Base-by-base conservation (phyloP, 148 eudicot genomes). In the Cornus controversa region DNA sequence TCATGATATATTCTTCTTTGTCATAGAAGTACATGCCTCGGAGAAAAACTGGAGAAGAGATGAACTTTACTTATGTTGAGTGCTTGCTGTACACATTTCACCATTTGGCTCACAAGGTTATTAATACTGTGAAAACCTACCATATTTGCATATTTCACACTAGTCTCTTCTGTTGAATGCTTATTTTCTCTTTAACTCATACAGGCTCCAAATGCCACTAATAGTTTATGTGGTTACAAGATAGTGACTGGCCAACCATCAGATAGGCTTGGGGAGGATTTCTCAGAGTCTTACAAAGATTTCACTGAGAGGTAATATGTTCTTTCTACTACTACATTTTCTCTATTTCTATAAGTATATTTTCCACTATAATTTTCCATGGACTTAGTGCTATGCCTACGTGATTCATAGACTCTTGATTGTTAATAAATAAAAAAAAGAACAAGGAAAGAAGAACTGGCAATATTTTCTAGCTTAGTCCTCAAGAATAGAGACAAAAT, bases 221-320 rank as follows among this genome's bases (percentile, higher is more conserved):
- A 94, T 82, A 89, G 98, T 77, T 84, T 94, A 37, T 94, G 97
- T 77, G 98, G 94, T 68, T 94, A 90, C 89, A 94, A 92, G 80
- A 91, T 94, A 83, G 92, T 92, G 72, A 94, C 98, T 72, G 98
- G 98, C 70, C 98, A 94, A 81, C 98, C 98, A 31, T 94, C 98
- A 67, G 98, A 94, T 89, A 92, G 97, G 88, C 93, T 94, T 69
- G 97, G 98, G 47, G 98, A 94, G 86, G 98, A 94, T 81, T 94
- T 94, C 88, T 89, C 97, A 31, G 97, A 94, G 75, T 65, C 76
- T 45, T 82, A 82, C 54, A 94, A 94, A 82, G 98, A 94, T 70
- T 92, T 94, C 72, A 89, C 84, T 58, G 94, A 90, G 84, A 85
- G 96, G 92, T 95, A 78, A 58, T 75, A 65, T 37, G 13, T 36